Evolutionary conservation across 2,329 filamentous ascomycete genomes (phyloP).

Genomic region (Dactylellina sp.): DNA sequence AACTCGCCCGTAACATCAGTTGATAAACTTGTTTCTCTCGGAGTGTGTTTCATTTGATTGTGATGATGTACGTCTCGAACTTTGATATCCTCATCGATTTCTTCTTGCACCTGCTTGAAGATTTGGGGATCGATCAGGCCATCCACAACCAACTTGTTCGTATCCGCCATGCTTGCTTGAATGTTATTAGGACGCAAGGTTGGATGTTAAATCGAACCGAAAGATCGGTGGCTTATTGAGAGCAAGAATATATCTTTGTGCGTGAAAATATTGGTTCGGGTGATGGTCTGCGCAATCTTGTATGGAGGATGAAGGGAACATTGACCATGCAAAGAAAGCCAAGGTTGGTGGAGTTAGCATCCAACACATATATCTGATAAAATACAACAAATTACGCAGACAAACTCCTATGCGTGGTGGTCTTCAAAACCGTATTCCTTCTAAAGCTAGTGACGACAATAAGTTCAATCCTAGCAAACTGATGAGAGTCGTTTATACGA

Average conservation of each 20-base stretch:
- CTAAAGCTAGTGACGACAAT: too few species aligned
- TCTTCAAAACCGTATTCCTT: too few species aligned
- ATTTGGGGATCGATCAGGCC: conserved; percentile 75
- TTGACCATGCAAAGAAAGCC: not conserved
- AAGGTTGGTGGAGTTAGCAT: conserved; percentile 1
- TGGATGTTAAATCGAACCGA: too few species aligned
- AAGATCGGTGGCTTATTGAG: too few species aligned
- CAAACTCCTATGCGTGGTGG: too few species aligned
- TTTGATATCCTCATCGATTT: conserved; percentile 86
- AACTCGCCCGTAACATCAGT: not conserved
- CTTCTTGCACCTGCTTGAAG: conserved; percentile 86
- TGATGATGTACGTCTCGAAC: conserved; percentile 75
- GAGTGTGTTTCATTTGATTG: conserved; percentile 49
- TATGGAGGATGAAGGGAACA: too few species aligned
- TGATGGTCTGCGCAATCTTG: too few species aligned
- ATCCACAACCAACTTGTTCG: not conserved
- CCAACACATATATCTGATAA: conserved; percentile 14
- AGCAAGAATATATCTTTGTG: too few species aligned
- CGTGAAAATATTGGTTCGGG: too few species aligned
- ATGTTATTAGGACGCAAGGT: not conserved
- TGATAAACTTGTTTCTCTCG: not conserved
- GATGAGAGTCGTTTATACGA: too few species aligned
- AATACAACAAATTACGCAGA: conserved; percentile 19
- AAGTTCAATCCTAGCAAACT: too few species aligned
- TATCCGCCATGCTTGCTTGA: conserved; percentile 18